Conservation (phyloP, 2,329 filamentous ascomycete species). For the Furcasterigmium furcatum region DNA sequence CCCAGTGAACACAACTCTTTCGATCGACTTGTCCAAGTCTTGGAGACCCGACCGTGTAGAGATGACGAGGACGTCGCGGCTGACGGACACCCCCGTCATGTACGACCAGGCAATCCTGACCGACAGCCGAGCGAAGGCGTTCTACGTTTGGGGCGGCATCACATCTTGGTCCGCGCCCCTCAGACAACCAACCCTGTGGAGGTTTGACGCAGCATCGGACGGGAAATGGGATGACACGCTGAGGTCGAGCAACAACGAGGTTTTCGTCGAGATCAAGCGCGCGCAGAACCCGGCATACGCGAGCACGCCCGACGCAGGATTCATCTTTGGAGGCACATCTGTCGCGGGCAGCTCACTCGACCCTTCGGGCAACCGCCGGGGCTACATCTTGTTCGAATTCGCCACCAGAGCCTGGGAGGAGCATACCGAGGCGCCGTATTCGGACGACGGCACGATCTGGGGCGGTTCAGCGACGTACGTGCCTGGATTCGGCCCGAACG, state of each 20-base stretch:
- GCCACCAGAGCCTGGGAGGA: constrained; percentile 8
- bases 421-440: constrained; percentile 6
- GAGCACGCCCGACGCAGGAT: constrained; percentile 4
- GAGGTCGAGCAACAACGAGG: constrained; percentile 5
- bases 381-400: constrained; percentile 7
- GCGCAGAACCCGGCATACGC: constrained; percentile 3
- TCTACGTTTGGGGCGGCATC: constrained; percentile 11
- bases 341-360: constrained; percentile 2
- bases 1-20: constrained; percentile 11
- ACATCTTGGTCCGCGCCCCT: constrained; percentile 1
- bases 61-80: constrained; percentile 4
- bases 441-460: constrained; percentile 4
- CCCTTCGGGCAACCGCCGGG: constrained; percentile 1
- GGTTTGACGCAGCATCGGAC: constrained; percentile 7
- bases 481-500: constrained; percentile 7
- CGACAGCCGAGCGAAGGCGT: neutral
- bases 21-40: constrained; percentile 8
- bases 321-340: constrained; percentile 9
- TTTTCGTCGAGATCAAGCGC: constrained; percentile 2
- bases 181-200: constrained; percentile 3
- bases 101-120: constrained; percentile 6
- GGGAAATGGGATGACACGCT: constrained; percentile 7
- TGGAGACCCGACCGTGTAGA: constrained; percentile 5
- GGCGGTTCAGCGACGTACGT: constrained; percentile 6
- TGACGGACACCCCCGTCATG: neutral